These are phyloP conservation scores for Skeletonema tropicum DNA, from an alignment of 108 stramenopile genomes.

Conservation along the genomic window DNA sequence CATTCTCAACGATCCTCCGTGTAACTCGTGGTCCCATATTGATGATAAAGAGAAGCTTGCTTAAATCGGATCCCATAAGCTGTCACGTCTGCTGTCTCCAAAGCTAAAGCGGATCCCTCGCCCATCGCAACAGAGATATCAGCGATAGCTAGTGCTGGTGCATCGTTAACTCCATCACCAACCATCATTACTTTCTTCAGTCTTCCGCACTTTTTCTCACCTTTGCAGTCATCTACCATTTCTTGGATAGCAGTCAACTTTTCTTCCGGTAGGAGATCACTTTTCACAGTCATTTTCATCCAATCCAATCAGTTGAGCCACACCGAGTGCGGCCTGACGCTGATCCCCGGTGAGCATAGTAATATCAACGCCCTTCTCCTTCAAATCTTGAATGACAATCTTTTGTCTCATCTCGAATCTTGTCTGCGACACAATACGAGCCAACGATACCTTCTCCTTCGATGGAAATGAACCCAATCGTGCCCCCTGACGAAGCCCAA, in stretches of 20 bases:
- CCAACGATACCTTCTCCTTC: conserved; percentile 72
- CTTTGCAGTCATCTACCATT: conserved; percentile 25
- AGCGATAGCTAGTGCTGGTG: conserved; percentile 89
- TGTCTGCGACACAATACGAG: conserved; percentile 74
- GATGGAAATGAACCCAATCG: conserved; percentile 73
- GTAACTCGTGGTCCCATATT: conserved; percentile 68
- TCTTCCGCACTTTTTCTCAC: conserved; percentile 8
- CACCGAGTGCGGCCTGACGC: conserved; percentile 73
- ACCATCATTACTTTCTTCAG: conserved; percentile 73
- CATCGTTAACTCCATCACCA: conserved; percentile 98
- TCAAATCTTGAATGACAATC: conserved; percentile 58
- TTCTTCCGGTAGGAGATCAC: conserved; percentile 72
- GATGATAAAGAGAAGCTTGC: conserved; percentile 63
- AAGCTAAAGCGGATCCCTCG: conserved; percentile 91
- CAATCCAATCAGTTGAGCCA: conserved; percentile 77
- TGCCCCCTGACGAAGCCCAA: conserved; percentile 62
- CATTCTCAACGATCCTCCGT: conserved; percentile 70
- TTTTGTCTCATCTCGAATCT: conserved; percentile 60
- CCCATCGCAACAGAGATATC: conserved; percentile 98
- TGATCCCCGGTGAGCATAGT: conserved; percentile 96
- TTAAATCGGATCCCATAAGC: conserved; percentile 73
- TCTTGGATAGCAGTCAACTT: conserved; percentile 56
- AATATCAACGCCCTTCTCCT: conserved; percentile 70
- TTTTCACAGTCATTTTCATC: conserved; percentile 41
- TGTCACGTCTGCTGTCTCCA: conserved; percentile 86